Conservation (phyloP, 225 moss, liverwort and hornwort species). For the Sphagnum tenellum region DNA sequence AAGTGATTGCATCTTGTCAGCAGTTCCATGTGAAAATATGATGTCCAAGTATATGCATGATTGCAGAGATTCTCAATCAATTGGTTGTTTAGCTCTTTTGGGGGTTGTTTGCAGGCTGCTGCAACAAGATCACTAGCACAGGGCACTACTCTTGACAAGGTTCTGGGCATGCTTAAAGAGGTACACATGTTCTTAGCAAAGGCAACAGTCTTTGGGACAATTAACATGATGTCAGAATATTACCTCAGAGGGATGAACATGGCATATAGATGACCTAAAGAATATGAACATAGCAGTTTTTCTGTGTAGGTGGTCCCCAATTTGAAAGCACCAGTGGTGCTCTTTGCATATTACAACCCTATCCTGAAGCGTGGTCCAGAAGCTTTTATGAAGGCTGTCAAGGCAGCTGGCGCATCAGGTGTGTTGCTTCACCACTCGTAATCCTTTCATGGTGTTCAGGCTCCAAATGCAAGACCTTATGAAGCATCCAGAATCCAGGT, state of each 20-base stretch:
- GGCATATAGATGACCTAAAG: too few species aligned
- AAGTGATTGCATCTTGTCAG: not conserved
- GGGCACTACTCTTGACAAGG: conserved; percentile 76
- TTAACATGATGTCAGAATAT: too few species aligned
- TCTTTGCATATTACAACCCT: conserved; percentile 80
- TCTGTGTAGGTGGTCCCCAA: conserved; percentile 38
- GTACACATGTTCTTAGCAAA: conserved; percentile 11
- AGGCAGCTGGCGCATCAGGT: conserved; percentile 71
- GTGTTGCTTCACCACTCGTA: not conserved
- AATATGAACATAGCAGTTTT: not conserved
- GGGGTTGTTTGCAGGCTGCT: conserved; percentile 48
- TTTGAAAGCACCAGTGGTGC: conserved; percentile 59
- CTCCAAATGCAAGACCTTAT: too few species aligned
- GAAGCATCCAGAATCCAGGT: too few species aligned
- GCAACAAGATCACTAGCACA: conserved; percentile 52
- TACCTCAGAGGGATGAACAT: too few species aligned
- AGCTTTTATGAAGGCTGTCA: conserved; percentile 50
- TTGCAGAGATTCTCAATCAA: too few species aligned
- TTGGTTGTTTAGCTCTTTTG: too few species aligned
- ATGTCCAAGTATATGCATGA: too few species aligned
- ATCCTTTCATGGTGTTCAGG: too few species aligned
- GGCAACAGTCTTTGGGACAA: too few species aligned
- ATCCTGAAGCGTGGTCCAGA: conserved; percentile 57
- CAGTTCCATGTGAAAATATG: not conserved
- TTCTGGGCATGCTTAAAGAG: conserved; percentile 66